phyloP scores from a whole-genome alignment of 2,329 filamentous ascomycete species.

The Teratosphaeria gauchensis region DNA sequence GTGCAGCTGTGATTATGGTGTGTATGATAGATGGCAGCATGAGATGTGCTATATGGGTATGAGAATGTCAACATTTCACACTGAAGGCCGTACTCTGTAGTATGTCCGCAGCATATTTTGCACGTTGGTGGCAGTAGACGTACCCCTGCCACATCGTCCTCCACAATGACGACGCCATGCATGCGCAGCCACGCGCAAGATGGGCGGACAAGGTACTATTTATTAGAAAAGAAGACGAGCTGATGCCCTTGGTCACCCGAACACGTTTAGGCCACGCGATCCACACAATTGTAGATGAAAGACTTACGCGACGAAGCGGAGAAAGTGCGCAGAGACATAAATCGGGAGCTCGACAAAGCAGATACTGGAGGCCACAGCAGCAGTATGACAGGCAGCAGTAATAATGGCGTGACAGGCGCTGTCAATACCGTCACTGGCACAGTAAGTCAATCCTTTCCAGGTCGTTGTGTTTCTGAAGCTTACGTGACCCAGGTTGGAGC shows the following conservation, averaged over 20 bases:
- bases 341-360: conserved; percentile 1
- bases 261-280: too few relatives aligned
- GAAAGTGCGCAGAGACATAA: conserved; percentile 1
- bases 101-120: not conserved
- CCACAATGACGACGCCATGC: not conserved
- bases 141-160: not conserved
- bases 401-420: conserved; percentile 39
- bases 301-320: not conserved
- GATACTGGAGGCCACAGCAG: not conserved
- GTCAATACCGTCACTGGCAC: conserved; percentile 48
- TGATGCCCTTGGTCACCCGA: too few relatives aligned
- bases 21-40: not conserved
- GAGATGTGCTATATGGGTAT: not conserved
- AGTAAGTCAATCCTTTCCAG: conserved; percentile 15
- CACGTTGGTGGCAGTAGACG: not conserved
- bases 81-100: not conserved
- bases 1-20: not conserved
- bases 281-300: not conserved
- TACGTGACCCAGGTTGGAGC: conserved; percentile 33
- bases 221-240: too few relatives aligned
- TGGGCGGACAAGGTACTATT: not conserved
- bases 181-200: not conserved
- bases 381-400: conserved; percentile 17
- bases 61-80: not conserved
- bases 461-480: not conserved